Conservation (phyloP, 257 asterid genomes). For the Parsonsia alboflavescens region DNA sequence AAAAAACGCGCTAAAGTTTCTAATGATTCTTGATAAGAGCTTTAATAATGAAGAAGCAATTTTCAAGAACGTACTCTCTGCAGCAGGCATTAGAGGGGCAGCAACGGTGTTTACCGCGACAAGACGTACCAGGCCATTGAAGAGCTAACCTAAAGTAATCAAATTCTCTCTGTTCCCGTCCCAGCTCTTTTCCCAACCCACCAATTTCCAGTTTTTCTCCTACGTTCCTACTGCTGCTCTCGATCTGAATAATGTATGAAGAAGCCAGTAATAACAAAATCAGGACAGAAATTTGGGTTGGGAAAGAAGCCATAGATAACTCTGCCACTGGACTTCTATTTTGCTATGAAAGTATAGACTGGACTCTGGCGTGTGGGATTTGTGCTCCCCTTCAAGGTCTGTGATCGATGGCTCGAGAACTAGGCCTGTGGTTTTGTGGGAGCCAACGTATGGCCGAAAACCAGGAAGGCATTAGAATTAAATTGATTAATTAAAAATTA, state of each 20-base stretch:
- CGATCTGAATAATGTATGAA: constrained; percentile 28
- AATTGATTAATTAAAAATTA: no score
- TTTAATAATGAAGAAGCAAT: background rate
- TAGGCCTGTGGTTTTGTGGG: no score
- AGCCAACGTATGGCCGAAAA: no score
- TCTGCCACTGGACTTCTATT: background rate
- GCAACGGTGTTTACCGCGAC: constrained; percentile 52
- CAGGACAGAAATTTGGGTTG: constrained; percentile 20
- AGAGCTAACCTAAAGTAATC: constrained; percentile 77
- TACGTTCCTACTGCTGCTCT: constrained; percentile 26
- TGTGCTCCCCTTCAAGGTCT: no score
- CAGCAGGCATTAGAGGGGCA: constrained; percentile 81
- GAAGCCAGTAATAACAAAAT: constrained; percentile 34
- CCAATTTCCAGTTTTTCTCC: constrained; percentile 21
- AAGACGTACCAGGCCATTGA: constrained; percentile 78
- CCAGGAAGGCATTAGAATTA: no score
- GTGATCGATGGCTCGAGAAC: no score
- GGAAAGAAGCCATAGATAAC: constrained; percentile 51
- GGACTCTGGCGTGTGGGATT: background rate
- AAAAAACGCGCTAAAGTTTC: background rate
- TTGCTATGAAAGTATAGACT: background rate
- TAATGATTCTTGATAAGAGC: background rate
- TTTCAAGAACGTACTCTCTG: constrained; percentile 41
- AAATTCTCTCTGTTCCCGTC: constrained; percentile 51
- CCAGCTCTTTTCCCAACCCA: constrained; percentile 18